Conservation (phyloP, 2,329 filamentous ascomycete species). For the Phialocephala sp. region DNA sequence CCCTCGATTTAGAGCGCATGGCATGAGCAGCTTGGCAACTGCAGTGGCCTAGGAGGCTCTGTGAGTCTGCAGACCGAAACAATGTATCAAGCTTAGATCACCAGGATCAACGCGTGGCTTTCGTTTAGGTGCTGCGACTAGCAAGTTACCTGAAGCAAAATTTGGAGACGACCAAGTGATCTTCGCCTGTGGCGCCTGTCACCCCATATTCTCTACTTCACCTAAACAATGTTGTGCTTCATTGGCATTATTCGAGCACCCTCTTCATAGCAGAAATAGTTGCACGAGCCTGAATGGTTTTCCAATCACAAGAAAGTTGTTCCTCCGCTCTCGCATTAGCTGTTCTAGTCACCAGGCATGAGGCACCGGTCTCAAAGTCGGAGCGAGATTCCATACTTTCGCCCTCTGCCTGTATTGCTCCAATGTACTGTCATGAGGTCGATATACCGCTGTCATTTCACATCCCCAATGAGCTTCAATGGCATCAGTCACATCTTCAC, state of each 20-base stretch:
- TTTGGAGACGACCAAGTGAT: background rate
- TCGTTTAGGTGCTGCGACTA: background rate
- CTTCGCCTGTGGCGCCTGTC: background rate
- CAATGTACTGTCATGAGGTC: background rate
- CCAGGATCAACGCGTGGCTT: background rate
- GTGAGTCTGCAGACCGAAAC: background rate
- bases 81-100: background rate
- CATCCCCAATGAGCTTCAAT: conserved; percentile 5
- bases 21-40: background rate
- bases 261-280: background rate
- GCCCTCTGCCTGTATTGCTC: background rate
- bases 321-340: background rate
- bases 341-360: background rate
- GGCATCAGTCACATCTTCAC: background rate
- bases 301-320: background rate
- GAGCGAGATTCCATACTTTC: background rate
- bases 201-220: background rate
- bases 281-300: conserved; percentile 1
- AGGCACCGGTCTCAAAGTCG: background rate
- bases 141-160: background rate
- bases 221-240: background rate
- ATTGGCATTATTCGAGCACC: background rate
- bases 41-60: background rate
- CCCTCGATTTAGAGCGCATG: background rate
- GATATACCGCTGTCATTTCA: background rate